Evolutionary conservation across 176 grass and related monocot genomes (phyloP).

Genomic region (Cenchrus fungigraminus): DNA sequence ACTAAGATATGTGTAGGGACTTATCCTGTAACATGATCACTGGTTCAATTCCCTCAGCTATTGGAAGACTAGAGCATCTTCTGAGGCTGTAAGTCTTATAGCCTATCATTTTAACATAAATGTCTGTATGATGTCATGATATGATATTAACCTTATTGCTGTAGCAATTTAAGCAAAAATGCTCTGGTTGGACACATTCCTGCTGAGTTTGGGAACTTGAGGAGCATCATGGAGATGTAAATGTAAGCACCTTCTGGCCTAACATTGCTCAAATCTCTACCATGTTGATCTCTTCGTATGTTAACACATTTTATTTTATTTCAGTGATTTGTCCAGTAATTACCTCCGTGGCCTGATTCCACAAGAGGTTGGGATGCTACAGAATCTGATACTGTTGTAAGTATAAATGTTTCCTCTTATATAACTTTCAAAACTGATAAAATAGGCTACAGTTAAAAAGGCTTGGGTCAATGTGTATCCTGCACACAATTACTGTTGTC

Average conservation of each 20-base stretch:
- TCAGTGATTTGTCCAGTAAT: constrained; percentile 77
- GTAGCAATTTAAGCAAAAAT: constrained; percentile 94
- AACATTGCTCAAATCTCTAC: not conserved
- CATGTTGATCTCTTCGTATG: not conserved
- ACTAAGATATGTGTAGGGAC: constrained; percentile 64
- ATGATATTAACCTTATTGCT: constrained; percentile 25
- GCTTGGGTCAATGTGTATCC: not conserved
- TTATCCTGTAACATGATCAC: constrained; percentile 85
- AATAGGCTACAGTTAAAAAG: not conserved
- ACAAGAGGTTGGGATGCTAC: constrained; percentile 77
- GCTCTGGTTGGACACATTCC: constrained; percentile 73
- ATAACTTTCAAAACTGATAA: not conserved
- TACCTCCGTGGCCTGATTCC: constrained; percentile 65
- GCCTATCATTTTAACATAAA: not conserved
- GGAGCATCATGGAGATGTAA: constrained; percentile 90
- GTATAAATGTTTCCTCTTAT: constrained; percentile 22
- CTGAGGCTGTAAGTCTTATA: constrained; percentile 76
- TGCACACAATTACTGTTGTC: not conserved
- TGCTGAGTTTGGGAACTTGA: constrained; percentile 90
- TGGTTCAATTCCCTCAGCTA: constrained; percentile 73
- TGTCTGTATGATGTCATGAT: constrained; percentile 35
- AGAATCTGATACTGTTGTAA: constrained; percentile 86
- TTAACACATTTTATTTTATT: constrained; percentile 32
- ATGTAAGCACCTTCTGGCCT: constrained; percentile 38
- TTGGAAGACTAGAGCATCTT: constrained; percentile 91